Evolutionary conservation across 352 stramenopile species (phyloP), one percentile per base, ranked within the genome.

Genomic region (Globisporangium yorkense): DNA sequence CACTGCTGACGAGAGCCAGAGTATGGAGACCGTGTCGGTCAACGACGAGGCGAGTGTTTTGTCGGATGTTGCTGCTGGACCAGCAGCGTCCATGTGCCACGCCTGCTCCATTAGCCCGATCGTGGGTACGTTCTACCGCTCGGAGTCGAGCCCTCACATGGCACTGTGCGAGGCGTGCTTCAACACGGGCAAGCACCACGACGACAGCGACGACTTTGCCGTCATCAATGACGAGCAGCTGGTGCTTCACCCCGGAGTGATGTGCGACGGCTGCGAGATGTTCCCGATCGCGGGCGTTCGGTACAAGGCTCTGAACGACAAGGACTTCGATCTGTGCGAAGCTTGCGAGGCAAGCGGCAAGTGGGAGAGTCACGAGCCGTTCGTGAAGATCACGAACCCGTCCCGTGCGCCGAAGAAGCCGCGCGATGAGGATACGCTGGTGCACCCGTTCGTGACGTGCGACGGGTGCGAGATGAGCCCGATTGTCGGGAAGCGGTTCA

Each of bases 351-450:
- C 65, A 15, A 80, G 73, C 31, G 74, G 74, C 33, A 69, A 80
- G 54, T 87, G 70, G 64, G 46, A 43, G 21, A 63, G 54, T 9
- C 65, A 81, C 37, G 75, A 80, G 39, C 84, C 81, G 20, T 91
- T 87, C 63, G 77, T 94, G 51, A 94, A 94, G 72, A 91, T 92
- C 56, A 77, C 68, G n/a, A 62, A 74, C n/a, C 77, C 84, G 8
- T 75, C 78, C 13, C 78, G 76, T 8, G 71, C 73, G 0, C 70
- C 68, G 12, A 78, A 79, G 57, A 51, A 74, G 45, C 72, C 67
- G 49, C 56, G 54, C 24, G 40, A 18, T 8, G 45, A 51, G 4
- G 53, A 55, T 10, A 61, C 70, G 27, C 37, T 75, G 9, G 60
- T 82, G 59, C 79, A 89, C 56, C 52, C 66, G 15, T 76, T 75